Evolutionary conservation across 768 basidiomycete genomes (phyloP), one percentile per base, ranked within the genome.

Genomic region (Dictyophora rubrovolvata): DNA sequence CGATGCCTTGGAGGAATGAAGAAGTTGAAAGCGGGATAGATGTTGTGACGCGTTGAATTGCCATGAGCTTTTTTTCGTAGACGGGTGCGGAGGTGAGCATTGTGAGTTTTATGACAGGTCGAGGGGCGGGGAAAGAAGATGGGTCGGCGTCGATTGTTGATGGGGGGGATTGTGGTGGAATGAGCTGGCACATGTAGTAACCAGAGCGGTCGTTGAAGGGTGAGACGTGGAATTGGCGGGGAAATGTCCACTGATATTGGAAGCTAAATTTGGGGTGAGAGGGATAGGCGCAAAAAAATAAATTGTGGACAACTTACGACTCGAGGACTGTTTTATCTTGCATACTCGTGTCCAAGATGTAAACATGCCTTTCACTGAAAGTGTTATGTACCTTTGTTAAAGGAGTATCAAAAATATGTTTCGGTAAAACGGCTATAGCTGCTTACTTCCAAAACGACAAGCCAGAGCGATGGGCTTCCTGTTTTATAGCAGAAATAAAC

Each of bases 191-290:
- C 2, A 71, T 77, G 70, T 87, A 88, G 66, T 74, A 84, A 0
- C 86, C 85, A 21, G 77, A 73, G 3, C 85, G 77, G 64, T 86
- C 83, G 66, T 87, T 88, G 75, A 87, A 87, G 0, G 87, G 85
- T 0, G 85, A 88, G 50, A 88, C 86, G 63, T 88, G 85, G 66
- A 88, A 89, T 61, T 79, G 75, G 22, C 85, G 81, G 18, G 73
- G 74, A 56, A 88, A 80, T 0, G 79, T 82, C 83, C 86, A 88
- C 57, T 82, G 78, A 61, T 84, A 77, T 56, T 82, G 74, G 61
- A 77, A 81, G 0, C 82, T 82, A 63, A n/a, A 22, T 28, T 28
- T 28, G 28, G n/a, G 28, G 28, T 28, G 28, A 3, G 28, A 28
- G 28, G 28, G 28, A 28, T 28, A 28, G 28, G 28, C 28, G 28